Base-by-base conservation (phyloP, 345 rosid species). In the Adansonia digitata region DNA sequence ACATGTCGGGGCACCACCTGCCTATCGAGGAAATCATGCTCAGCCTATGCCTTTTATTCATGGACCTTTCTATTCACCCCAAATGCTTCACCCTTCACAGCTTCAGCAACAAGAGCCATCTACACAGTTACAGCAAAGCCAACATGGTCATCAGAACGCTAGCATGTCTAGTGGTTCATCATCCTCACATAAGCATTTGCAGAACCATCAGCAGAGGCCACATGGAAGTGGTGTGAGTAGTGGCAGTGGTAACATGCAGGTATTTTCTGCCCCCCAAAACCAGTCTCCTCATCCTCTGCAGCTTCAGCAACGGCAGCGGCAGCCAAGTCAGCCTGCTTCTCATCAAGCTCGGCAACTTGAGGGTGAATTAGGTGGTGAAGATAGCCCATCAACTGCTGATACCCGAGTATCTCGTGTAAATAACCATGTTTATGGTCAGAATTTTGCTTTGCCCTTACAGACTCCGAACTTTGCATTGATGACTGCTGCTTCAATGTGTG, bases 61-160 rank as follows among this genome's bases (percentile, higher is more conserved):
- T 81, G 94, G 97, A 52, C 69, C 97, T 45, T 93, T 93, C 84
- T 96, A 92, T 84, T 73, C 99, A 59, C 86, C 99, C 37, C 99
- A 89, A 76, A 93, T 96, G 92, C 82, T 90, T 39, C 93, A 88
- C 77, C 97, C 91, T 64, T 81, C 97, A 3, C 94, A 85, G 74
- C 89, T 90, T 77, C 94, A 86, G 71, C 96, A 86, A 31, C 87
- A 48, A 20, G 60, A 74, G 67, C 72, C 82, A 8, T 71, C 83
- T 18, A 4, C 74, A 7, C 95, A 78, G 69, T 75, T 88, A 6
- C 91, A 86, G 68, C 98, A 86, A 81, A 76, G 81, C 75, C 91
- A 89, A 51, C 94, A 84, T 67, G 84, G 87, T 75, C 97, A 86
- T 82, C 98, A 88, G 73, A 91, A 87, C 72, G 76, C 91, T 7